Evolutionary conservation across 2,329 filamentous ascomycete species (phyloP).

Genomic region (Ceratocystiopsis sp.): DNA sequence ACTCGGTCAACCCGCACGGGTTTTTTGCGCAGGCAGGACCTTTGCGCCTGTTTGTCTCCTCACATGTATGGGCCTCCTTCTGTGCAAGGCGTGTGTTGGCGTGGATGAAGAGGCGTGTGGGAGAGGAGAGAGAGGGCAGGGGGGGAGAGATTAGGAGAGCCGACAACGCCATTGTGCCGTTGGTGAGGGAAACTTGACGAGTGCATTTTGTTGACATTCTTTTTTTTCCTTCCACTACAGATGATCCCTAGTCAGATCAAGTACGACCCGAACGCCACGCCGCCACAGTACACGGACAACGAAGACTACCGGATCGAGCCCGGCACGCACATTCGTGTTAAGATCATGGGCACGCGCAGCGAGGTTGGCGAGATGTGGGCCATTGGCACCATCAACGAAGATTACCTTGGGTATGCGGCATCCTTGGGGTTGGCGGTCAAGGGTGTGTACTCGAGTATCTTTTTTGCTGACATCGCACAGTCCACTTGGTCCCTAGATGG

Average conservation of each 20-base stretch:
- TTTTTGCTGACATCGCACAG: too few species aligned
- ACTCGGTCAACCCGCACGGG: slow-evolving; percentile 76
- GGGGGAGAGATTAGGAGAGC: background rate
- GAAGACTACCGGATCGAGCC: slow-evolving; percentile 88
- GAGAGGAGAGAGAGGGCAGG: background rate
- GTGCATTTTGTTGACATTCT: too few species aligned
- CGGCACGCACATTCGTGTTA: slow-evolving; percentile 81
- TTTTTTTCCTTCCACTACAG: slow-evolving; percentile 23
- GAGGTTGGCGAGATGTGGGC: slow-evolving; percentile 94
- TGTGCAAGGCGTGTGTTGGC: too few species aligned
- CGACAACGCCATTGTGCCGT: too few species aligned
- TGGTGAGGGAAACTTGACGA: too few species aligned
- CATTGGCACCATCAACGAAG: slow-evolving; percentile 90
- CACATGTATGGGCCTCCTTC: slow-evolving; percentile 43
- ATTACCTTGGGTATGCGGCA: slow-evolving; percentile 42
- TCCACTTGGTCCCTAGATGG: too few species aligned
- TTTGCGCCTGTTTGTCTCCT: slow-evolving; percentile 61
- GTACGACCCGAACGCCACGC: slow-evolving; percentile 88
- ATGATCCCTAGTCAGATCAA: slow-evolving; percentile 84
- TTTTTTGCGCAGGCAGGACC: slow-evolving; percentile 80
- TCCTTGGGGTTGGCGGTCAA: too few species aligned
- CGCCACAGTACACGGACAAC: slow-evolving; percentile 93
- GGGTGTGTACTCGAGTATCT: too few species aligned
- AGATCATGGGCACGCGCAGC: slow-evolving; percentile 83
- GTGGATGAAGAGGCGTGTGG: too few species aligned